These are phyloP conservation scores for Chaetomium sp. DNA, from an alignment of 2,329 filamentous ascomycete species.

Conservation along the genomic window DNA sequence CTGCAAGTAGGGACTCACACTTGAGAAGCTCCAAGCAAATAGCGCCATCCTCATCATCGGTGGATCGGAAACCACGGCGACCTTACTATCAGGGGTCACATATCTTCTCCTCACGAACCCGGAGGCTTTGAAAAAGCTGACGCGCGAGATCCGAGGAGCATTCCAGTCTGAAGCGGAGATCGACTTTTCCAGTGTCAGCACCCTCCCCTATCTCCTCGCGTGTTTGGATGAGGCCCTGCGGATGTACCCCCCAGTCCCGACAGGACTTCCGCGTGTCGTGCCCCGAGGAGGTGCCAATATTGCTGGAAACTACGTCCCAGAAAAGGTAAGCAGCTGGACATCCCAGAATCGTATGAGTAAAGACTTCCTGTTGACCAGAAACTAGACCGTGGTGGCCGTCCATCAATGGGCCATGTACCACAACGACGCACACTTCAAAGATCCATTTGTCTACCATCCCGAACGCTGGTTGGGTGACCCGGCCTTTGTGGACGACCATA, in stretches of 20 bases:
- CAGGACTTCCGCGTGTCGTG: conserved; percentile 26
- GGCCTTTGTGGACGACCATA: conserved; percentile 36
- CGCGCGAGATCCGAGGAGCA: conserved; percentile 34
- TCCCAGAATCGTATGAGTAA: neutral
- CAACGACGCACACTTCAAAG: conserved; percentile 37
- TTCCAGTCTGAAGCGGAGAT: conserved; percentile 34
- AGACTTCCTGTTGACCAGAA: neutral
- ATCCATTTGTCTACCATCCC: conserved; percentile 40
- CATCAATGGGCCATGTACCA: conserved; percentile 41
- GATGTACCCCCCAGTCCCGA: conserved; percentile 29
- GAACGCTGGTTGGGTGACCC: conserved; percentile 41
- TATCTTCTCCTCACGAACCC: conserved; percentile 37
- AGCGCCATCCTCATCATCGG: conserved; percentile 35
- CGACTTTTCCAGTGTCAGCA: conserved; percentile 24
- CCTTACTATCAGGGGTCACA: conserved; percentile 34
- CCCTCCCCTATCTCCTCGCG: conserved; percentile 30
- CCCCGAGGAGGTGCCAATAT: conserved; percentile 30
- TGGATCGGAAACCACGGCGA: conserved; percentile 47
- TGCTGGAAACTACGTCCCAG: conserved; percentile 28
- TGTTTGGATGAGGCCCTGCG: conserved; percentile 32
- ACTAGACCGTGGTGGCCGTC: conserved; percentile 36
- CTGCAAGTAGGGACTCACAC: conserved; percentile 14
- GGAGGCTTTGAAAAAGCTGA: conserved; percentile 31
- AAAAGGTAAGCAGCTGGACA: conserved; percentile 21
- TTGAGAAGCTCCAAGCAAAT: conserved; percentile 22